Base-by-base conservation (phyloP, 305 asterid species). In the Fraxinus platypoda region DNA sequence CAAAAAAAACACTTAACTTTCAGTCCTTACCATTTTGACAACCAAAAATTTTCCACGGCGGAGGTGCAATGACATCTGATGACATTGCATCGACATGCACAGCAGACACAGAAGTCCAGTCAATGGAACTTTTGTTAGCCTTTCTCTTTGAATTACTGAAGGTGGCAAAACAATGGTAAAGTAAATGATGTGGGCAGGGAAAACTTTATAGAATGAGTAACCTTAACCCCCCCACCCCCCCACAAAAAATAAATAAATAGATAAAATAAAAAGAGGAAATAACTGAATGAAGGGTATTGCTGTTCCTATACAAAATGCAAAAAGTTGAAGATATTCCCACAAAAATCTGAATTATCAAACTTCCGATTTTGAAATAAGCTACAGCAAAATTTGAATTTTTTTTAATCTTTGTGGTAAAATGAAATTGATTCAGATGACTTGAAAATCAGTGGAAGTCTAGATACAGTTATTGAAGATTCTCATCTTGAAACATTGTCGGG, bases 21-120 rank as follows among this genome's bases (percentile, higher is more conserved):
- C 15, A 25, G 12, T 49, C 8, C 2, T 62, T 91, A 94, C 98
- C 99, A 75, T 94, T 91, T 86, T 94, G 88, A 87, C 91, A 94
- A 84, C 98, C 97, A 87, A 94, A 95, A 86, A 95, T 92, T 86
- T 91, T 94, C 99, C 99, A 95, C 0, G 97, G 91, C 15, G 95
- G 93, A 88, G 98, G 94, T 84, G 94, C 93, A 75, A 92, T 89
- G 75, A 94, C 93, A 81, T 95, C 97, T 1, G 95, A 90, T 54
- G 93, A 89, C 97, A 91, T 92, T 38, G 95, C 94, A 78, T 88
- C 91, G 68, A 90, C 90, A 59, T 87, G 93, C 80, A 83, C 41
- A 1, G 92, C 87, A 76, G 91, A 85, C 54, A 87, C 80, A 43
- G 92, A 88, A 74, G 80, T 85, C 87, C 88, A 85, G 46, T 87